Conservation (phyloP, 805 yeast genomes). For the Myxozyma melibiosi region DNA sequence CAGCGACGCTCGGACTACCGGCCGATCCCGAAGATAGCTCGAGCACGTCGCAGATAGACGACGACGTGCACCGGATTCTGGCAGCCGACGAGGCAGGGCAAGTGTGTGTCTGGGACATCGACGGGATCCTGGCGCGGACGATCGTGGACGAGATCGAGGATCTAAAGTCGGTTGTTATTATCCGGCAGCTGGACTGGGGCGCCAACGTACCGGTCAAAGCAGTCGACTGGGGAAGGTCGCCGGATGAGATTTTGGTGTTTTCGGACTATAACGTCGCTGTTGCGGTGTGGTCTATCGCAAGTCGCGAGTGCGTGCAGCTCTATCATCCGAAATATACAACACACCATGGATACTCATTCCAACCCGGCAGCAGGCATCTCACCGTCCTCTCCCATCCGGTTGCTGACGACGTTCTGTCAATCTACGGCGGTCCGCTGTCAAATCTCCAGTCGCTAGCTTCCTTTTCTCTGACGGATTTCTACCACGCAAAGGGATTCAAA, state of each 20-base stretch:
- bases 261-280: constrained; percentile 29
- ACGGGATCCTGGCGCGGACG: constrained; percentile 2
- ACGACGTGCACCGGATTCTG: constrained; percentile 20
- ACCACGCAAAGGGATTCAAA: constrained; percentile 19
- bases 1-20: neutral
- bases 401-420: constrained; percentile 24
- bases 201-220: constrained; percentile 22
- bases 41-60: constrained; percentile 3
- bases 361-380: constrained; percentile 26
- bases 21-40: neutral
- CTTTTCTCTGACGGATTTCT: constrained; percentile 12
- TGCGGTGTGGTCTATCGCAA: constrained; percentile 27
- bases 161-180: constrained; percentile 17
- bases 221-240: constrained; percentile 30
- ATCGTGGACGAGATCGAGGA: constrained; percentile 13
- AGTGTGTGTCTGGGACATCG: constrained; percentile 28
- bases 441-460: constrained; percentile 3
- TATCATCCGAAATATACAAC: constrained; percentile 20
- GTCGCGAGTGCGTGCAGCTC: constrained; percentile 20
- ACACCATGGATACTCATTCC: constrained; percentile 20
- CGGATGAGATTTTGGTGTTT: constrained; percentile 27
- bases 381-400: constrained; percentile 28
- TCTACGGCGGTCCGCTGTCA: constrained; percentile 21
- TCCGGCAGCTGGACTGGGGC: constrained; percentile 29
- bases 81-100: constrained; percentile 26